Conservation (phyloP, 1,284 basidiomycete genomes). For the Fomitopsis palustris region DNA sequence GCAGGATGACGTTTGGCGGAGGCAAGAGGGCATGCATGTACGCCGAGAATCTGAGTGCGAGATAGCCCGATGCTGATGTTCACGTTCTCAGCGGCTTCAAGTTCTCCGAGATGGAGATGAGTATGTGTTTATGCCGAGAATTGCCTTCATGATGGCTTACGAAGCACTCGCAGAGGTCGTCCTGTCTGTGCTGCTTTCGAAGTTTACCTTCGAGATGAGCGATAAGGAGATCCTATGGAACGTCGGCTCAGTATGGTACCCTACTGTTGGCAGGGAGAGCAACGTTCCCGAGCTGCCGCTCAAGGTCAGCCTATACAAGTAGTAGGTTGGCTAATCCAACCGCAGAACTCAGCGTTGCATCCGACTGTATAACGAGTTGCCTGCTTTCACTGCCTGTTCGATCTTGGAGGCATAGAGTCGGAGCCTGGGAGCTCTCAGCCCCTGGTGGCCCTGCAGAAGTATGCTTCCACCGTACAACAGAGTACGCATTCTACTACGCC, state of each 20-base stretch:
- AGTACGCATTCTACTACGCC: constrained; percentile 57
- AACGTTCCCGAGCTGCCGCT: constrained; percentile 24
- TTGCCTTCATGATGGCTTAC: not conserved
- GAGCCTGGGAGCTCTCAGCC: constrained; percentile 67
- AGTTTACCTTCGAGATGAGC: constrained; percentile 18
- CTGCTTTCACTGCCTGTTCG: too few species aligned
- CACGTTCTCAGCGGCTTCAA: constrained; percentile 9
- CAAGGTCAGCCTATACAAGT: constrained; percentile 10
- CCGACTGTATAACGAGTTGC: too few species aligned
- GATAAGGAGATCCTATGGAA: constrained; percentile 26
- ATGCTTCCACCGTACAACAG: constrained; percentile 58
- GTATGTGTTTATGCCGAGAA: constrained; percentile 1
- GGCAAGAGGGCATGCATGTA: constrained; percentile 5
- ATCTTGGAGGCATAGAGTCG: too few species aligned
- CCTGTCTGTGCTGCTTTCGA: constrained; percentile 15
- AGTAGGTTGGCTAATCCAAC: not conserved
- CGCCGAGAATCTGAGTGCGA: not conserved
- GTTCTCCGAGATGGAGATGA: constrained; percentile 17
- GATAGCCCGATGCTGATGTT: too few species aligned
- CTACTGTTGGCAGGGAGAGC: constrained; percentile 20
- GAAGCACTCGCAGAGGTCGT: constrained; percentile 15
- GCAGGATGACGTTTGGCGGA: constrained; percentile 4
- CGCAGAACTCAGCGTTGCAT: not conserved
- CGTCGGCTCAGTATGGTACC: constrained; percentile 22
- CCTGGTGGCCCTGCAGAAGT: constrained; percentile 48